Evolutionary conservation across 106 monocot species (phyloP), one percentile per base, ranked within the genome.

Genomic region (Allium sativum): DNA sequence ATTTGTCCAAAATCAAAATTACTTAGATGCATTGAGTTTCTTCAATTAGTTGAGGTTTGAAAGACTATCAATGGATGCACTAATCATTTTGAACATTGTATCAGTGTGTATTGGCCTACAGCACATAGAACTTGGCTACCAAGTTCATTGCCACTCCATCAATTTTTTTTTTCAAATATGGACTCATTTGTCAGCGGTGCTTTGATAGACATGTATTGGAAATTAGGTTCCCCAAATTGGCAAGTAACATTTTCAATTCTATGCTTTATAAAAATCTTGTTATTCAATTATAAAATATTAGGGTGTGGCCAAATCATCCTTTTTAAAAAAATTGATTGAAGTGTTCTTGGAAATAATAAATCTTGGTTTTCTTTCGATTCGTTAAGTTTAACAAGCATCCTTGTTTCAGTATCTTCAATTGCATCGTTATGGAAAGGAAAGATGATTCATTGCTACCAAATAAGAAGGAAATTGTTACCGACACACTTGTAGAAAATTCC

Each of bases 371-470:
- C 11, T 62, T 47, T 69, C 81, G 12, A 79, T 82, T 61, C 69
- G 3, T 56, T 82, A 55, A 79, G 79, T 4, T 15, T 87, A 45
- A 78, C 76, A 44, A 79, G 73, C 40, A 65, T 67, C 14, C 71
- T 87, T 45, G 56, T 59, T 55, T 73, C 79, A 45, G 59, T 48
- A 46, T 69, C 82, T 42, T 52, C 59, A 1, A n/a, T 66, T 40
- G 73, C 74, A 48, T 72, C 73, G 15, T 42, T 83, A 52, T 10
- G 41, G 1, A 72, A 62, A 59, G 81, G 85, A 17, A 79, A 78
- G 65, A 80, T 73, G 73, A 51, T 88, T 13, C 87, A 88, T 56
- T 79, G 66, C 1, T 80, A 80, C 59, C 70, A 68, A 42, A 45
- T 83, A 20, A 77, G 80, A 67, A 80, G 71, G 50, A 21, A 18